Percentiles rank a stretch among this genome's conserved stretches.
Evolutionary conservation across 1,284 basidiomycete species (phyloP).

Genomic region (Malassezia cuniculi): DNA sequence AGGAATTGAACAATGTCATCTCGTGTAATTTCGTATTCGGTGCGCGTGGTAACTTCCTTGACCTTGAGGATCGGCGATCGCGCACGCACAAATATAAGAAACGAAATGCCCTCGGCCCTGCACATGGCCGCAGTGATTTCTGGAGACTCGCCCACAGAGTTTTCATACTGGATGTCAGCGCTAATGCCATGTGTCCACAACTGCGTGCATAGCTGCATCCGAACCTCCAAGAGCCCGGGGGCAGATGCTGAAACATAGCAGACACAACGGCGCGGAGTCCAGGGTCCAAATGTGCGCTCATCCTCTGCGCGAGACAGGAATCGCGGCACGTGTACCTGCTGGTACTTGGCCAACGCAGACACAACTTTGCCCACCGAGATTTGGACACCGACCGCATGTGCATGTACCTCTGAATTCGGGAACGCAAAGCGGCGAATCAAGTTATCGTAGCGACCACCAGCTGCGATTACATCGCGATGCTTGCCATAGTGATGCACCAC

Average conservation of each 20-base stretch:
- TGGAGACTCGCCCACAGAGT: slow-evolving; percentile 28
- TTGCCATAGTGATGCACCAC: slow-evolving; percentile 53
- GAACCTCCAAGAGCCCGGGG: slow-evolving; percentile 59
- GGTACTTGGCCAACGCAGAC: slow-evolving; percentile 52
- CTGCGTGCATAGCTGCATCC: slow-evolving; percentile 62
- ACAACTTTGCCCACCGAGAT: slow-evolving; percentile 69
- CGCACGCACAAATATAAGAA: slow-evolving; percentile 33
- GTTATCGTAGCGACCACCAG: slow-evolving; percentile 67
- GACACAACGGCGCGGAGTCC: slow-evolving; percentile 68
- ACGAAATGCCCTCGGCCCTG: slow-evolving; percentile 38
- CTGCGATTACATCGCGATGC: slow-evolving; percentile 58
- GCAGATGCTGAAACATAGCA: slow-evolving; percentile 62
- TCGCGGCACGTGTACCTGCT: slow-evolving; percentile 59
- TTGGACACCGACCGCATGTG: slow-evolving; percentile 61
- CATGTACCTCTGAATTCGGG: slow-evolving; percentile 44
- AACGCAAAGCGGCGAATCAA: slow-evolving; percentile 57
- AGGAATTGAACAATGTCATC: slow-evolving; percentile 30
- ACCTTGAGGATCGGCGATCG: slow-evolving; percentile 33
- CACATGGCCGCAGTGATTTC: slow-evolving; percentile 32
- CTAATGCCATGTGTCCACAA: slow-evolving; percentile 71
- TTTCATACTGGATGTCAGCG: slow-evolving; percentile 68
- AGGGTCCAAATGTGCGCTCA: slow-evolving; percentile 70
- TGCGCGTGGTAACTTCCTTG: slow-evolving; percentile 26
- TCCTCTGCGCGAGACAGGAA: slow-evolving; percentile 55
- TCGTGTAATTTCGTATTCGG: slow-evolving; percentile 31